A percentile compares a stretch with the other conserved stretches of the same genome.
These are phyloP conservation scores for Oldenlandia corymbosa DNA, from an alignment of 257 asterid genomes.

Conservation along the genomic window DNA sequence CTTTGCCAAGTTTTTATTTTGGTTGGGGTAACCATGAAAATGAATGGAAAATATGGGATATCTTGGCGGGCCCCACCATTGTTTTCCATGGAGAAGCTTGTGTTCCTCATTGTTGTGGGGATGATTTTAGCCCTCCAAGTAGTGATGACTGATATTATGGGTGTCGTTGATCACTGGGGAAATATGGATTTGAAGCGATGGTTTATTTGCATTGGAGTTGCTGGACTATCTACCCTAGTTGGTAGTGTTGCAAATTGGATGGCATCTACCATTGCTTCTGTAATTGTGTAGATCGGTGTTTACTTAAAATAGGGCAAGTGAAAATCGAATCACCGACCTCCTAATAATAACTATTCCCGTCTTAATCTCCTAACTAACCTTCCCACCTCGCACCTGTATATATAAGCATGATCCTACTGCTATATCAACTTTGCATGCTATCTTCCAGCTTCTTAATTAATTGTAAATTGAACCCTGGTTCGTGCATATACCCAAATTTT, in stretches of 20 bases:
- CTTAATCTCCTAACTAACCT: no score
- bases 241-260: constrained; percentile 22
- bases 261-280: no score
- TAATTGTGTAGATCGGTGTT: no score
- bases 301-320: no score
- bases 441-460: no score
- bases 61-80: not conserved
- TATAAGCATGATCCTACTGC: no score
- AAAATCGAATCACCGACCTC: no score
- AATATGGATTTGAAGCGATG: constrained; percentile 22
- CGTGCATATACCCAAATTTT: no score
- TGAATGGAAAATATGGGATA: not conserved
- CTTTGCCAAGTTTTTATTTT: constrained; percentile 35
- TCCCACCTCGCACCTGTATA: no score
- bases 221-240: constrained; percentile 28
- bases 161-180: constrained; percentile 21
- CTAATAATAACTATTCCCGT: no score
- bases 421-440: no score
- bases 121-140: constrained; percentile 18
- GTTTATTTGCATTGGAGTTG: constrained; percentile 30
- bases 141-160: constrained; percentile 21
- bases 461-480: no score
- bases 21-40: constrained; percentile 24
- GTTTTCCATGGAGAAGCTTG: not conserved
- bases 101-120: constrained; percentile 10